Percentiles rank a stretch among this genome's conserved stretches.
Conservation (phyloP, 352 stramenopile species). For the Globisporangium alternatum region DNA sequence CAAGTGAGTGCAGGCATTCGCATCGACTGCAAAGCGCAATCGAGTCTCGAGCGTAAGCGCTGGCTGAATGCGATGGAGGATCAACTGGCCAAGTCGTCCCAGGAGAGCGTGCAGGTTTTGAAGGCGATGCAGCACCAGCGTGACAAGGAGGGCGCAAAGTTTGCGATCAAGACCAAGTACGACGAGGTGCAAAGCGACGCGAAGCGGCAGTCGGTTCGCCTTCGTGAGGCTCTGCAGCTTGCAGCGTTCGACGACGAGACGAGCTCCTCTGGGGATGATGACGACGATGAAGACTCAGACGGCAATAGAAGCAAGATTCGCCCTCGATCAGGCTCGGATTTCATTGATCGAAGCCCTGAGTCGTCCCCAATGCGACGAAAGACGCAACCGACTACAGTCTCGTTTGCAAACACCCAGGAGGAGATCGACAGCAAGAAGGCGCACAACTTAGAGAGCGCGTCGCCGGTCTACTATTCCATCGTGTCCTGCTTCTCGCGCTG, state of each 20-base stretch:
- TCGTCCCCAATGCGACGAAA: slow-evolving; percentile 69
- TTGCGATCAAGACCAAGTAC: slow-evolving; percentile 52
- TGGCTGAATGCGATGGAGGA: slow-evolving; percentile 72
- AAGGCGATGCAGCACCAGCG: slow-evolving; percentile 35
- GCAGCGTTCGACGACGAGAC: slow-evolving; percentile 23
- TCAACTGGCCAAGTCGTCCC: slow-evolving; percentile 26
- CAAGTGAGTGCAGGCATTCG: slow-evolving; percentile 25
- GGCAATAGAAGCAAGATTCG: slow-evolving; percentile 9
- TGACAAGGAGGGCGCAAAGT: slow-evolving; percentile 34
- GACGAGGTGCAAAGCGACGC: slow-evolving; percentile 48
- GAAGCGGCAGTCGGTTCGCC: slow-evolving; percentile 37
- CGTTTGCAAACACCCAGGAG: slow-evolving; percentile 33
- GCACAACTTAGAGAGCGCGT: background rate
- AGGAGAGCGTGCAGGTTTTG: slow-evolving; percentile 34
- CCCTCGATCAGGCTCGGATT: slow-evolving; percentile 29
- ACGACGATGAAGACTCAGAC: slow-evolving; percentile 9
- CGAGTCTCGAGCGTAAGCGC: slow-evolving; percentile 62
- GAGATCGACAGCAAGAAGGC: slow-evolving; percentile 19
- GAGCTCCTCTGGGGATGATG: slow-evolving; percentile 19
- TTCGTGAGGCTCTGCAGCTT: slow-evolving; percentile 46
- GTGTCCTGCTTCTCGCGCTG: slow-evolving; percentile 37
- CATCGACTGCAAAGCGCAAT: slow-evolving; percentile 54
- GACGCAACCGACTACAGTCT: slow-evolving; percentile 15
- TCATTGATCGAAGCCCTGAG: slow-evolving; percentile 60
- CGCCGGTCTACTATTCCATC: slow-evolving; percentile 14